Percentiles rank a stretch among this genome's conserved stretches.
phyloP scores from a whole-genome alignment of 1,284 basidiomycete species.

The Cryptococcus sp. region DNA sequence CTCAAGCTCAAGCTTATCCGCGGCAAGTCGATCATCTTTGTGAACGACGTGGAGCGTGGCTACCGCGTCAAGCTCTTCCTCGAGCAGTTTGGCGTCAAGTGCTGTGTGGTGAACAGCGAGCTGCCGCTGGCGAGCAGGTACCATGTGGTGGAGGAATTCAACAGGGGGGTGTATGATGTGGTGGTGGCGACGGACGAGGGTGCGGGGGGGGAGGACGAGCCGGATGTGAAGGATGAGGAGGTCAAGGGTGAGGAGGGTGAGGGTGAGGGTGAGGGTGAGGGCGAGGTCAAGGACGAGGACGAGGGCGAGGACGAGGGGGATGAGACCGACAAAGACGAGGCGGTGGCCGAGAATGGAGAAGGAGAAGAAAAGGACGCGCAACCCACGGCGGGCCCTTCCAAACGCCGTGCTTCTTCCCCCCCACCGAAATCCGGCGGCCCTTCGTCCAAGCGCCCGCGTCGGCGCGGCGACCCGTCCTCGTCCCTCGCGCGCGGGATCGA shows the following conservation, averaged over 20 bases:
- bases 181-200: slow-evolving; percentile 96
- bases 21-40: slow-evolving; percentile 95
- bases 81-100: slow-evolving; percentile 95
- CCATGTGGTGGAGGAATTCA: slow-evolving; percentile 98
- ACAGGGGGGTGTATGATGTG: slow-evolving; percentile 97
- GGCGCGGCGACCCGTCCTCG: slow-evolving; percentile 67
- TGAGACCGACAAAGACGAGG: slow-evolving; percentile 20
- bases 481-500: slow-evolving; percentile 96
- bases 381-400: slow-evolving; percentile 23
- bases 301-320: slow-evolving; percentile 15
- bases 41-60: slow-evolving; percentile 92
- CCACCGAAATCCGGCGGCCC: slow-evolving; percentile 7
- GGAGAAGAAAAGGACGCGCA: slow-evolving; percentile 2
- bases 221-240: slow-evolving; percentile 49
- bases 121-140: slow-evolving; percentile 94
- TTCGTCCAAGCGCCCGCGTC: slow-evolving; percentile 23
- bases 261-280: slow-evolving; percentile 10
- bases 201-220: slow-evolving; percentile 55
- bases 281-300: slow-evolving; percentile 20
- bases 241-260: slow-evolving; percentile 17
- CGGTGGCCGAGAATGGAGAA: slow-evolving; percentile 20
- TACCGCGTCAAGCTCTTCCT: slow-evolving; percentile 80
- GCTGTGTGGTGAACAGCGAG: slow-evolving; percentile 94
- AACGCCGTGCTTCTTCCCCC: slow-evolving; percentile 12
- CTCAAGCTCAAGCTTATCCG: slow-evolving; percentile 69